Base-by-base conservation (phyloP, 495 filamentous ascomycete species). In the Ascobolus immersus region DNA sequence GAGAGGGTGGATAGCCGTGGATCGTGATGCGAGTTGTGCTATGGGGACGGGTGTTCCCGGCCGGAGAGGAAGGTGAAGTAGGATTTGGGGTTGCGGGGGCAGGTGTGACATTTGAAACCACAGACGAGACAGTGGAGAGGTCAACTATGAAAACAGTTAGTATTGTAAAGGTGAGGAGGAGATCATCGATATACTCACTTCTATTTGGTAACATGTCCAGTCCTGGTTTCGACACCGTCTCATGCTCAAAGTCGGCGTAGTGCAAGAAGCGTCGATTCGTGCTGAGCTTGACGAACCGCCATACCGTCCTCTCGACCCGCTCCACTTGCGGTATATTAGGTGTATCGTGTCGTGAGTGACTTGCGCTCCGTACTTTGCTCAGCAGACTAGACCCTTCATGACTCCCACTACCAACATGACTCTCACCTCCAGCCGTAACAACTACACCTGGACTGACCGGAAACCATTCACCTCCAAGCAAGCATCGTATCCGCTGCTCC, bases 381-480 rank as follows among this genome's bases (percentile, higher is more conserved):
- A n/a, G n/a, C n/a, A n/a, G n/a, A n/a, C n/a, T n/a, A n/a, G n/a
- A n/a, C n/a, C n/a, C n/a, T n/a, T n/a, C n/a, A n/a, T n/a, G n/a
- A n/a, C n/a, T n/a, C n/a, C n/a, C n/a, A n/a, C n/a, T n/a, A n/a
- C n/a, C n/a, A n/a, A n/a, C n/a, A n/a, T n/a, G n/a, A n/a, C n/a
- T n/a, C n/a, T n/a, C n/a, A n/a, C n/a, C n/a, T n/a, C n/a, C n/a
- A n/a, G n/a, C n/a, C n/a, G n/a, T n/a, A n/a, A n/a, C n/a, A n/a
- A n/a, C 20, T 52, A 49, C 14, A 43, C 48, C 13, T 53, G 58
- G 25, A 11, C 21, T 35, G 34, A 73, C 65, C 4, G 75, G 65
- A 47, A 99, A 94, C 89, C 89, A 99, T 14, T 71, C 67, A 17
- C 86, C 86, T 37, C 75, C 65, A 9, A 93, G 59, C 10, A 99